Conservation (phyloP, 2,329 filamentous ascomycete genomes). For the Grosmannia serpens region DNA sequence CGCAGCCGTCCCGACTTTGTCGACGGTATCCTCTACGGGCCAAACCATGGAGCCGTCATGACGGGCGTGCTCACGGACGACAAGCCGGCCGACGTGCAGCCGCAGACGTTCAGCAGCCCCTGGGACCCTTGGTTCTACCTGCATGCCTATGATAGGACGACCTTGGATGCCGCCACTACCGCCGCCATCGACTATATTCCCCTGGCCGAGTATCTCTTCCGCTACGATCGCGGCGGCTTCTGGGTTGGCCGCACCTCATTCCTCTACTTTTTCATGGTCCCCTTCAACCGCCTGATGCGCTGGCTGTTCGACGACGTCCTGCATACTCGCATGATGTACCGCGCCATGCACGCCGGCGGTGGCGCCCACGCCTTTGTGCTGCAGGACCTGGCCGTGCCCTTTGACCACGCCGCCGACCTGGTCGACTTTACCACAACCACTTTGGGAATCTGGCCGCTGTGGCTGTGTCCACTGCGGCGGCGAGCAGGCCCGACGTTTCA, state of each 20-base stretch:
- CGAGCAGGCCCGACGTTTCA: slow-evolving; percentile 42
- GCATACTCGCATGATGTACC: slow-evolving; percentile 63
- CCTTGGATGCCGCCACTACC: slow-evolving; percentile 26
- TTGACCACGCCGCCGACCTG: slow-evolving; percentile 35
- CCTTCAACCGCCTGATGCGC: slow-evolving; percentile 52
- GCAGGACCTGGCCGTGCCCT: slow-evolving; percentile 52
- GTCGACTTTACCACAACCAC: slow-evolving; percentile 40
- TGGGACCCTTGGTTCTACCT: slow-evolving; percentile 68
- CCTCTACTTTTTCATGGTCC: slow-evolving; percentile 51
- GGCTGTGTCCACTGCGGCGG: slow-evolving; percentile 44
- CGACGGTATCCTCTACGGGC: slow-evolving; percentile 57
- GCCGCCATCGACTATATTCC: slow-evolving; percentile 46
- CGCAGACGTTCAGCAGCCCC: slow-evolving; percentile 44
- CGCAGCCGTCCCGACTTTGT: slow-evolving; percentile 51
- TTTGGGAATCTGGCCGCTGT: slow-evolving; percentile 46
- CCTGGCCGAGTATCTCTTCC: slow-evolving; percentile 61
- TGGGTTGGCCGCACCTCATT: slow-evolving; percentile 58
- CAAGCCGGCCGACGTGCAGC: slow-evolving; percentile 23
- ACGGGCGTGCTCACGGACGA: slow-evolving; percentile 49
- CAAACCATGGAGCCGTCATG: slow-evolving; percentile 51
- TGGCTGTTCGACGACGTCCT: slow-evolving; percentile 62
- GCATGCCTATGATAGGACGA: slow-evolving; percentile 32
- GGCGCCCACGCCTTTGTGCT: slow-evolving; percentile 53
- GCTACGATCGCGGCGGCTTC: slow-evolving; percentile 64
- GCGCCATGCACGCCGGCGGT: slow-evolving; percentile 54